Evolutionary conservation across 257 asterid genomes (phyloP), one percentile per base, ranked within the genome.

Genomic region (Perilla frutescens): DNA sequence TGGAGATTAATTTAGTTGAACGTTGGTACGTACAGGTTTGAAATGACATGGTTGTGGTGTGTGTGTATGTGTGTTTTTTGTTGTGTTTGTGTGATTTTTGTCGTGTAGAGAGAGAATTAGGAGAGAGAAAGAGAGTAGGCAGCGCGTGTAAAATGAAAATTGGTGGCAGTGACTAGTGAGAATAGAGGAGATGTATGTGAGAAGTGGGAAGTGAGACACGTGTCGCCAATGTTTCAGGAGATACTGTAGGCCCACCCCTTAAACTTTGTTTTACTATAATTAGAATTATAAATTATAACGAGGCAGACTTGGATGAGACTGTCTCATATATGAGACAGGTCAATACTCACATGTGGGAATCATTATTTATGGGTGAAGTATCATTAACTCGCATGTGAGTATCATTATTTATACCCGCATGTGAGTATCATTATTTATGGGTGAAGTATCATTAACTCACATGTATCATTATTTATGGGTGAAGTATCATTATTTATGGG

Each of bases 141-240:
- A 71, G 39, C 40, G 70, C 45, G 32, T 56, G 67, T 13, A 74
- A 51, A 68, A 12, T 56, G 69, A n/a, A 79, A 63, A 67, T 48
- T 74, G 72, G 67, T 77, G 77, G 79, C 68, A 65, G 64, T n/a
- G n/a, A n/a, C n/a, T n/a, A n/a, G n/a, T 37, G 75, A 72, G 69
- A 80, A 66, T 57, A 55, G 56, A 55, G 54, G 79, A 14, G 68
- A 44, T 45, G 63, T 26, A 44, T 45, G 63, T 26, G n/a, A 13
- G 74, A 56, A 63, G 47, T 71, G 68, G 5, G 32, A 66, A 47
- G 59, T 66, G 59, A 66, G 44, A 48, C 71, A 41, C 36, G 47
- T 37, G 9, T 9, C 49, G 4, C 3, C 76, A 29, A 72, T 37
- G 34, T 73, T 73, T 29, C 9, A 49, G 77, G 72, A 73, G 32